A percentile compares a stretch with the other conserved stretches of the same genome.
Conservation (phyloP, 1,284 basidiomycete species). For the Paramarasmius palmivorus region DNA sequence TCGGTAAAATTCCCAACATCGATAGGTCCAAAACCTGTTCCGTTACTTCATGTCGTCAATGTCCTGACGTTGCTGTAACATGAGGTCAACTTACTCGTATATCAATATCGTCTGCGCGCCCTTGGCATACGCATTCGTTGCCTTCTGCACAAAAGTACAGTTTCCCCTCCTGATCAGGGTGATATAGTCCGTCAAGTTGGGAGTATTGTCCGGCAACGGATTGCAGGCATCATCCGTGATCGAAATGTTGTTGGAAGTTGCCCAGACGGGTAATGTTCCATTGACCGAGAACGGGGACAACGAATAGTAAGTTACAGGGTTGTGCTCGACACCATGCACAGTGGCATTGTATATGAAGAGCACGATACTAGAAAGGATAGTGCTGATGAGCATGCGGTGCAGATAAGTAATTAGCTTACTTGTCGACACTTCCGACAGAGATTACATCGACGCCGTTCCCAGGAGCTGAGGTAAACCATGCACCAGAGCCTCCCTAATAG, state of each 20-base stretch:
- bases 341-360: conserved; percentile 42
- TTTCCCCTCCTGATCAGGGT: conserved; percentile 34
- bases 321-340: conserved; percentile 38
- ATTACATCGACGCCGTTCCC: conserved; percentile 50
- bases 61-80: background rate
- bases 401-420: conserved; percentile 26
- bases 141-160: conserved; percentile 29
- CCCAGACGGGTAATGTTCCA: conserved; percentile 41
- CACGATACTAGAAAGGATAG: conserved; percentile 28
- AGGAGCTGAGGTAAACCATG: conserved; percentile 51
- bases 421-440: conserved; percentile 51
- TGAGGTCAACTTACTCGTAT: too few relatives aligned
- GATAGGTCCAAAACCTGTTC: conserved; percentile 40
- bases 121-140: conserved; percentile 50
- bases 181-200: conserved; percentile 48
- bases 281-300: conserved; percentile 37
- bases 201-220: conserved; percentile 50
- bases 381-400: background rate
- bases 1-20: conserved; percentile 43
- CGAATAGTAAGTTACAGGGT: conserved; percentile 43
- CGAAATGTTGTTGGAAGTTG: conserved; percentile 43
- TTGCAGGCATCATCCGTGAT: conserved; percentile 53
- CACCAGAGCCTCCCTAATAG: conserved; percentile 38
- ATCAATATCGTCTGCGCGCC: conserved; percentile 50
- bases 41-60: conserved; percentile 37